These are phyloP conservation scores for Leucogyrophana mollusca DNA, from an alignment of 768 basidiomycete species.

Conservation along the genomic window DNA sequence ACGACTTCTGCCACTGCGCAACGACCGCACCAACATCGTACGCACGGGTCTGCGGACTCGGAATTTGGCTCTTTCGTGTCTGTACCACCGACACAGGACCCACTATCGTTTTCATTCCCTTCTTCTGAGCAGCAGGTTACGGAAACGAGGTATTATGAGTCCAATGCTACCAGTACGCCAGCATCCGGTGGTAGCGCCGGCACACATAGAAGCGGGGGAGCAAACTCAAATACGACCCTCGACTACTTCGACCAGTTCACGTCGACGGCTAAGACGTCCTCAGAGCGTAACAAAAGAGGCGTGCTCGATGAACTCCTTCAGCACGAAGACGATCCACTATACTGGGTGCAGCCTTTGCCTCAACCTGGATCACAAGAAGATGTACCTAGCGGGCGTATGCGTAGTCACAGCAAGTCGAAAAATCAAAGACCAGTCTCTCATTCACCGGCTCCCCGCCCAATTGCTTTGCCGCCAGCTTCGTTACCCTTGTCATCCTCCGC, in stretches of 20 bases:
- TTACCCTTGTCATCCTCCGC: neutral
- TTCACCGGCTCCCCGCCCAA: neutral
- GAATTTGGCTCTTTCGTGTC: conserved; percentile 67
- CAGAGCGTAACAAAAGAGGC: conserved; percentile 48
- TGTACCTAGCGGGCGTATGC: conserved; percentile 2
- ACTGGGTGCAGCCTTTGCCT: conserved; percentile 39
- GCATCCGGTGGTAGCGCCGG: neutral
- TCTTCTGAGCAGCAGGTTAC: neutral
- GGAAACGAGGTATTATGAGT: neutral
- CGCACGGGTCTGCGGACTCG: conserved; percentile 34
- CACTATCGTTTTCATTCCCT: conserved; percentile 30
- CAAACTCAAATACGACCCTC: conserved; percentile 31
- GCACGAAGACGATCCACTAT: conserved; percentile 71
- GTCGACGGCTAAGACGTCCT: conserved; percentile 52
- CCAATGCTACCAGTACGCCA: neutral
- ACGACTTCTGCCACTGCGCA: neutral
- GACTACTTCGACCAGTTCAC: conserved; percentile 64
- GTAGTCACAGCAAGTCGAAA: neutral
- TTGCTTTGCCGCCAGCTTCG: too few species aligned
- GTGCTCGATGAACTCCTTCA: conserved; percentile 64
- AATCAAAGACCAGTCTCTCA: neutral
- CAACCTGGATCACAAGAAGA: neutral
- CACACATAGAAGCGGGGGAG: neutral
- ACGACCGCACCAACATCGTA: conserved; percentile 8
- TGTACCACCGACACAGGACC: conserved; percentile 52